Conservation (phyloP, 208 protist species). For the Leishmania guyanensis region DNA sequence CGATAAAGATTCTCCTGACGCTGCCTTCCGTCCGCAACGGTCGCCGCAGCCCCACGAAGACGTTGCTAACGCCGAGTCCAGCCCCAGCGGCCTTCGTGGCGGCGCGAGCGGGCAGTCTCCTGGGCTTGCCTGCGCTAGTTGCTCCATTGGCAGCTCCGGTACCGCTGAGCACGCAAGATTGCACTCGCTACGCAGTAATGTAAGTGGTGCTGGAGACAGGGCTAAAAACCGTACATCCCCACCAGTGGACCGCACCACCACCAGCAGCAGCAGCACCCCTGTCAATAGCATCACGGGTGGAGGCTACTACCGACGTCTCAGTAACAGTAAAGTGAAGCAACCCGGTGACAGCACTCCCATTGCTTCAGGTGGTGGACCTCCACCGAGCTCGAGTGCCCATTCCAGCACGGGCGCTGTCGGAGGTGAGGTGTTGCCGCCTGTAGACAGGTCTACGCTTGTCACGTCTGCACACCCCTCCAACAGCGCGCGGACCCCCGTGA, state of each 20-base stretch:
- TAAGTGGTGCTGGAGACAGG: background rate
- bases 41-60: background rate
- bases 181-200: background rate
- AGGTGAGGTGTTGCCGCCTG: slow-evolving; percentile 3
- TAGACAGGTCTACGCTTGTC: background rate
- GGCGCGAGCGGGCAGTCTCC: background rate
- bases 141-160: background rate
- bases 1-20: background rate
- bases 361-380: background rate
- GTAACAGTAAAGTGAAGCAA: background rate
- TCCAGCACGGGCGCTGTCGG: background rate
- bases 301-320: background rate
- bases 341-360: background rate
- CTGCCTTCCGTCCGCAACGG: background rate
- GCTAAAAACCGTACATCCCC: background rate
- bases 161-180: background rate
- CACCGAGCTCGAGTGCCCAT: background rate
- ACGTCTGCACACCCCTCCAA: background rate
- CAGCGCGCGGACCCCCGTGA: background rate
- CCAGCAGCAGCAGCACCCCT: background rate
- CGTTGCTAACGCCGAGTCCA: background rate
- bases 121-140: background rate
- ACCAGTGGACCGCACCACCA: background rate
- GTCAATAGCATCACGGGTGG: background rate
- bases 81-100: background rate